A percentile compares a stretch with the other conserved stretches of the same genome.
Conservation (phyloP, 75 land plant genomes). For the Selaginella tamariscina region DNA sequence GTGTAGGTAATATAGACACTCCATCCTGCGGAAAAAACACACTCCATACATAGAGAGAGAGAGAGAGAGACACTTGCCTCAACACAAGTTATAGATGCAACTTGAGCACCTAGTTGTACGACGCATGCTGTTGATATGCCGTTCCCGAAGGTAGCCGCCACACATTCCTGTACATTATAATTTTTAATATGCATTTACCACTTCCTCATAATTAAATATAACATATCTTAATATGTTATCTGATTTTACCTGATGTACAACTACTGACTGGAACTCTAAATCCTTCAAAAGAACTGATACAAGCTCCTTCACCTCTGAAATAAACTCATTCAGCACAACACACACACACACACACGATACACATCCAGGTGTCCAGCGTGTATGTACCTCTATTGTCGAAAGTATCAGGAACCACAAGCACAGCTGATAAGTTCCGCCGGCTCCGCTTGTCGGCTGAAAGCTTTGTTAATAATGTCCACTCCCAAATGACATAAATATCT, state of each 20-base stretch:
- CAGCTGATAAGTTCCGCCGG: slow-evolving; percentile 49
- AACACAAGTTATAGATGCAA: slow-evolving; percentile 68
- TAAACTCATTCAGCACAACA: neutral
- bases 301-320: slow-evolving; percentile 77
- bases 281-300: slow-evolving; percentile 69
- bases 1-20: slow-evolving; percentile 68
- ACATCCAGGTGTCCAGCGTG: no score
- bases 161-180: slow-evolving; percentile 49
- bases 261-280: slow-evolving; percentile 69
- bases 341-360: no score
- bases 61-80: slow-evolving; percentile 38
- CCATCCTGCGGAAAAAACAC: slow-evolving; percentile 53
- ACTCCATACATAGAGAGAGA: neutral
- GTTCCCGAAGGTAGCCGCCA: slow-evolving; percentile 91
- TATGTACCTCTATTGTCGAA: slow-evolving; percentile 75
- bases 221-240: neutral
- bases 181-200: neutral
- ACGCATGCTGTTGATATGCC: slow-evolving; percentile 90
- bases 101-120: slow-evolving; percentile 88
- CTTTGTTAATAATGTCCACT: slow-evolving; percentile 71
- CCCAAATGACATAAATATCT: slow-evolving; percentile 70
- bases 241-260: slow-evolving; percentile 92
- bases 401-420: slow-evolving; percentile 79
- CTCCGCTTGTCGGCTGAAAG: slow-evolving; percentile 30
- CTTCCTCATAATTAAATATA: neutral